phyloP scores from a whole-genome alignment of 2,329 filamentous ascomycete species.

The Drechslerella dactyloides region DNA sequence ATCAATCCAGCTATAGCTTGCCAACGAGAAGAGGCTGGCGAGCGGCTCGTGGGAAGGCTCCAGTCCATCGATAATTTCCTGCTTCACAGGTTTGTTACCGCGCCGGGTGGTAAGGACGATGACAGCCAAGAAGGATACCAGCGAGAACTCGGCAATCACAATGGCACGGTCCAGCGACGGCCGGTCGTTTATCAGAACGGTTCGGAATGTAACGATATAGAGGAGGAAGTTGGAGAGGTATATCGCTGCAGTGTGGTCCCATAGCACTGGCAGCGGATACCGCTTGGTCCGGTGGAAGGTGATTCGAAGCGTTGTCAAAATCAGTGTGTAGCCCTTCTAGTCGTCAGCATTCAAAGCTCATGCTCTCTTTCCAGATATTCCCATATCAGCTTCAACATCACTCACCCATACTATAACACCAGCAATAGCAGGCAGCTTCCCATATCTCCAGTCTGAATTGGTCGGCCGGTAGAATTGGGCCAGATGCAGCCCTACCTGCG shows the following conservation, averaged over 20 bases:
- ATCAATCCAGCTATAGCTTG: constrained; percentile 90
- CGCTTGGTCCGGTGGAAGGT: constrained; percentile 66
- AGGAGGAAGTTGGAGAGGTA: constrained; percentile 85
- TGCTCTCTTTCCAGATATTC: not conserved
- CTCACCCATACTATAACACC: constrained; percentile 73
- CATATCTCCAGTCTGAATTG: constrained; percentile 65
- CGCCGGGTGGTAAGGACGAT: constrained; percentile 83
- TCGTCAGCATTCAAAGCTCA: constrained; percentile 2
- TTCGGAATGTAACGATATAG: constrained; percentile 78
- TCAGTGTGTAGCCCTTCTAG: constrained; percentile 69
- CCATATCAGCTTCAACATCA: constrained; percentile 2
- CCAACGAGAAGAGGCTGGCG: constrained; percentile 85
- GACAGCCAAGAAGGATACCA: constrained; percentile 75
- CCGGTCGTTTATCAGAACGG: constrained; percentile 77
- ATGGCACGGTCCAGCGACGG: constrained; percentile 70
- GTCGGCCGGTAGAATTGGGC: constrained; percentile 65
- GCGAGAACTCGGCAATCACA: constrained; percentile 73
- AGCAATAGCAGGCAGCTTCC: constrained; percentile 64
- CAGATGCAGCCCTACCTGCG: constrained; percentile 72
- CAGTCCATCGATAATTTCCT: constrained; percentile 88
- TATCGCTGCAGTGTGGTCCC: constrained; percentile 89
- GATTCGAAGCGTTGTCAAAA: constrained; percentile 75
- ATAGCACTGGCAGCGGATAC: constrained; percentile 73
- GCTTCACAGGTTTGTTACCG: constrained; percentile 84
- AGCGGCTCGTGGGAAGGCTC: constrained; percentile 85